Evolutionary conservation across 306 rosid genomes (phyloP).

Genomic region (Glycine latifolia): DNA sequence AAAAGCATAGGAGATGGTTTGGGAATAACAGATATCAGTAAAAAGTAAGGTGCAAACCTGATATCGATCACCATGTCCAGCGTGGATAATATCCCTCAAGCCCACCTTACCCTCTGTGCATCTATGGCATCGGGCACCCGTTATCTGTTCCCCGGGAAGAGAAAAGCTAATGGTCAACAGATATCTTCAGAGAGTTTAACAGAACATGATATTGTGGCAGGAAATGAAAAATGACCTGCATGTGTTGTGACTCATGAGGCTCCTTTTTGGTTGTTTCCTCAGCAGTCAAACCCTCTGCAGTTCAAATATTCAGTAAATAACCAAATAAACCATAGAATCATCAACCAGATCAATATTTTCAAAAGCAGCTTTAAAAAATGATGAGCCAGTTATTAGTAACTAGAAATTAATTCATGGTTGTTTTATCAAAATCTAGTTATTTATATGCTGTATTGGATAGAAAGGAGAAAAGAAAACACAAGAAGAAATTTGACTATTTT

Average conservation of each 20-base stretch:
- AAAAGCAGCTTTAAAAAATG: neutral
- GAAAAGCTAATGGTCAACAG: slow-evolving; percentile 37
- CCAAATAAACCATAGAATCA: slow-evolving; percentile 27
- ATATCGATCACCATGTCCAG: slow-evolving; percentile 86
- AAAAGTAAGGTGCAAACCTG: slow-evolving; percentile 58
- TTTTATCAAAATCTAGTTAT: neutral
- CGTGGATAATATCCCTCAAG: slow-evolving; percentile 81
- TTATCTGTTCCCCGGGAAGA: slow-evolving; percentile 66
- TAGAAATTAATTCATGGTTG: neutral
- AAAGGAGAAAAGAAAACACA: neutral
- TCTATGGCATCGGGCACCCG: slow-evolving; percentile 77
- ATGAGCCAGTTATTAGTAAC: neutral
- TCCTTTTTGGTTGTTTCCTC: slow-evolving; percentile 77
- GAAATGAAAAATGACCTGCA: slow-evolving; percentile 71
- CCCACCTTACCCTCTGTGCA: slow-evolving; percentile 77
- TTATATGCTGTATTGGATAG: neutral
- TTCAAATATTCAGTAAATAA: slow-evolving; percentile 38
- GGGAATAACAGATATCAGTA: slow-evolving; percentile 4
- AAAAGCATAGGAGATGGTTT: slow-evolving; percentile 21
- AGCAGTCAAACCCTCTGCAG: slow-evolving; percentile 83
- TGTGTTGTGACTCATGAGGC: slow-evolving; percentile 74
- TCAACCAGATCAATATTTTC: slow-evolving; percentile 4
- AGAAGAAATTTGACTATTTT: neutral
- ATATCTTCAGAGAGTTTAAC: slow-evolving; percentile 33
- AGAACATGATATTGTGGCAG: slow-evolving; percentile 1